Evolutionary conservation across 2,329 filamentous ascomycete genomes (phyloP).

Genomic region (Colletotrichum sansevieriae): DNA sequence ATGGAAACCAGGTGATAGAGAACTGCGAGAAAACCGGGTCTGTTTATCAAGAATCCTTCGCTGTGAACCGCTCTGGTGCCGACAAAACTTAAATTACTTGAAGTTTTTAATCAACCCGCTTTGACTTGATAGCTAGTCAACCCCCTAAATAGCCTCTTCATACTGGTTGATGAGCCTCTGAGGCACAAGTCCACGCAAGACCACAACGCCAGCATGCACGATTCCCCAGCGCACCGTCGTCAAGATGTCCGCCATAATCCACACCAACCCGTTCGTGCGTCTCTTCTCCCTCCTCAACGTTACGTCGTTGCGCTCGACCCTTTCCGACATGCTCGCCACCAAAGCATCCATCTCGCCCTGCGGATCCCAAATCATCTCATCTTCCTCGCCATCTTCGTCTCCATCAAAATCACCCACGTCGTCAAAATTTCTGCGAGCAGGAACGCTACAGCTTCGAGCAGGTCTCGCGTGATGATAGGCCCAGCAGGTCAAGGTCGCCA

Average conservation of each 20-base stretch:
- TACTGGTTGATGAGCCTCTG: conserved; percentile 49
- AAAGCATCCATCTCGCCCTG: conserved; percentile 61
- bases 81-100: too few relatives aligned
- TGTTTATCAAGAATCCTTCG: too few relatives aligned
- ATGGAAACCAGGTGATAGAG: too few relatives aligned
- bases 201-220: conserved; percentile 71
- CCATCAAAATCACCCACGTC: conserved; percentile 40
- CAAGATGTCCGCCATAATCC: conserved; percentile 67
- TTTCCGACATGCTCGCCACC: conserved; percentile 54
- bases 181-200: conserved; percentile 57
- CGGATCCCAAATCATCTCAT: conserved; percentile 65
- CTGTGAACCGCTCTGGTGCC: too few relatives aligned
- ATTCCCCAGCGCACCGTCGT: conserved; percentile 72
- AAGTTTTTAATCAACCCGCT: too few relatives aligned
- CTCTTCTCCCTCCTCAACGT: conserved; percentile 57
- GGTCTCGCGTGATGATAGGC: conserved; percentile 63
- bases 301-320: conserved; percentile 44
- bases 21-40: too few relatives aligned
- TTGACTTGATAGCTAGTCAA: background rate
- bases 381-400: conserved; percentile 48
- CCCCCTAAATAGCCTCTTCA: conserved; percentile 25
- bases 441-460: background rate
- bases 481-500: conserved; percentile 71
- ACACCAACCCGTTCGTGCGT: conserved; percentile 65
- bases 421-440: conserved; percentile 27